Evolutionary conservation across 805 yeast species (phyloP).

Genomic region (Wickerhamiella brachini): DNA sequence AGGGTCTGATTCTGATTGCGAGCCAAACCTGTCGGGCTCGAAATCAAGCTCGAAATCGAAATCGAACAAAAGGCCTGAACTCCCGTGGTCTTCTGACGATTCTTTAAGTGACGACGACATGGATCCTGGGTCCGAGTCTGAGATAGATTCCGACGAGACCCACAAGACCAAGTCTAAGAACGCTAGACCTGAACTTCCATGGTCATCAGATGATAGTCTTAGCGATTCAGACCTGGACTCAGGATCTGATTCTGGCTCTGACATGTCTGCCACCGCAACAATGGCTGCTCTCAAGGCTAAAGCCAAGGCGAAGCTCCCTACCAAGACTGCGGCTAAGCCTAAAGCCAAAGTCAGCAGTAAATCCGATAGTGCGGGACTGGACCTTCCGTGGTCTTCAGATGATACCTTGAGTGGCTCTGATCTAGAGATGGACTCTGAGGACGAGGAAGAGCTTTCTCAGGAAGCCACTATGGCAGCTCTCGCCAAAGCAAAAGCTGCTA

Average conservation of each 20-base stretch:
- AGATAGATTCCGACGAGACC: not conserved
- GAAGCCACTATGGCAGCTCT: constrained; percentile 14
- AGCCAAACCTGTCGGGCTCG: too few species aligned
- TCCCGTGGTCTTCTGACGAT: constrained; percentile 8
- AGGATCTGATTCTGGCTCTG: not conserved
- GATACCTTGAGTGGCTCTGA: not conserved
- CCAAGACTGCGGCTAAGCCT: not conserved
- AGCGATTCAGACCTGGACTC: constrained; percentile 15
- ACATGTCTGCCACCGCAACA: constrained; percentile 13
- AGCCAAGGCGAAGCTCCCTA: constrained; percentile 2
- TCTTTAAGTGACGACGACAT: constrained; percentile 14
- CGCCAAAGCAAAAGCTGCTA: constrained; percentile 9
- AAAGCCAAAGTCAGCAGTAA: too few species aligned
- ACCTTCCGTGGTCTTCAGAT: not conserved
- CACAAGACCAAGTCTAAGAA: not conserved
- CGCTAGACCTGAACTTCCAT: constrained; percentile 5
- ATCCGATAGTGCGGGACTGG: too few species aligned
- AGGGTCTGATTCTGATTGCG: not conserved
- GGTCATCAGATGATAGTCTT: constrained; percentile 8
- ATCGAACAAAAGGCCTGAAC: not conserved
- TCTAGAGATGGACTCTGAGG: not conserved
- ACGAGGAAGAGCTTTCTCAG: constrained; percentile 9
- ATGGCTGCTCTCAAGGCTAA: constrained; percentile 13
- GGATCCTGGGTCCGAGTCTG: constrained; percentile 14
- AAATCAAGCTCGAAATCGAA: not conserved